A percentile compares a stretch with the other conserved stretches of the same genome.
These are phyloP conservation scores for Pseudogymnoascus sp. DNA, from an alignment of 2,329 filamentous ascomycete species.

Conservation along the genomic window DNA sequence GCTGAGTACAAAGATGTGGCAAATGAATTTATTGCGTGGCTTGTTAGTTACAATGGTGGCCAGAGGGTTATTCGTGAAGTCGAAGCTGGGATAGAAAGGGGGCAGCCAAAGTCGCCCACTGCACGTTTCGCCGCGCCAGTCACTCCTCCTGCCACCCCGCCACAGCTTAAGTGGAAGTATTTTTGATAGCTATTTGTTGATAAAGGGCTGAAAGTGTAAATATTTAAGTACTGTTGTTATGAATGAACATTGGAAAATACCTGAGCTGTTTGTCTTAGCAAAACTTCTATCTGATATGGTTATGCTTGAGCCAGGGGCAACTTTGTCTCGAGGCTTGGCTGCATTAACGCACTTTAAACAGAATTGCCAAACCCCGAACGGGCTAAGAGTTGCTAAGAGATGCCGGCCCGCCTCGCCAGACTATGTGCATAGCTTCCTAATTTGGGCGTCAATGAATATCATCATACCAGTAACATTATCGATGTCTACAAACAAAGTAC, in stretches of 20 bases:
- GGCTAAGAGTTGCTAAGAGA: neutral
- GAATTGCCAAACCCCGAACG: neutral
- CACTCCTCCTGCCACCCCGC: neutral
- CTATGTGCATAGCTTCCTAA: neutral
- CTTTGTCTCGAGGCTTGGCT: neutral
- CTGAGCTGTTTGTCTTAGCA: neutral
- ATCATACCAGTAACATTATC: neutral
- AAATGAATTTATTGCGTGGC: conserved; percentile 33
- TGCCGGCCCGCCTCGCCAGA: neutral
- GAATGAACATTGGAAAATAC: neutral
- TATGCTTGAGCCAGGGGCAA: neutral
- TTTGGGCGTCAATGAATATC: neutral
- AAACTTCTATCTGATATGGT: neutral
- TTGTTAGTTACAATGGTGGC: conserved; percentile 28
- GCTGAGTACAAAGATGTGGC: conserved; percentile 29
- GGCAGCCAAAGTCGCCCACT: neutral
- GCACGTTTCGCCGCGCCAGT: neutral
- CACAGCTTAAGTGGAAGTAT: conserved; percentile 1
- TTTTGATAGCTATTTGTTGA: neutral
- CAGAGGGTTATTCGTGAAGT: conserved; percentile 32
- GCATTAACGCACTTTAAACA: neutral
- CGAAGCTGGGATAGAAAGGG: conserved; percentile 14
- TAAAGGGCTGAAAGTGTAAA: neutral
- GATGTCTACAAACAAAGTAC: neutral
- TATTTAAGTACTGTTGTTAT: neutral